Conservation (phyloP, 164 flowering plant genomes). For the Aristolochia fimbriata region DNA sequence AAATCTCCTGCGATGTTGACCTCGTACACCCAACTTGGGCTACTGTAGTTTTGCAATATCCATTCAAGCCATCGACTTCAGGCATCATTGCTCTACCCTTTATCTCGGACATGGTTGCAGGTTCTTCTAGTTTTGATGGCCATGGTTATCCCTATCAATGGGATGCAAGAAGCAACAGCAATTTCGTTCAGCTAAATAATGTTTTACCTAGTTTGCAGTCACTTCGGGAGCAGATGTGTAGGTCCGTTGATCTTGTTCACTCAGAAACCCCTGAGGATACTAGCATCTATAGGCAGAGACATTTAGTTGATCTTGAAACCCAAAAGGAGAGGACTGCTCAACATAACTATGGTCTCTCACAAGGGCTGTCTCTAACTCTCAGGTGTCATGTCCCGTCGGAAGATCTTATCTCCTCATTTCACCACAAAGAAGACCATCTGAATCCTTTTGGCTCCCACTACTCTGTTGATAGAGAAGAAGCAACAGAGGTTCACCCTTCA, state of each 20-base stretch:
- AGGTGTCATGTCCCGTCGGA: conserved; percentile 47
- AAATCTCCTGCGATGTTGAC: background rate
- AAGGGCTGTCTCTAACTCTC: conserved; percentile 62
- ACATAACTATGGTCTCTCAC: conserved; percentile 6
- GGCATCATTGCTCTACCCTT: background rate
- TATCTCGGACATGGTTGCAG: conserved; percentile 28
- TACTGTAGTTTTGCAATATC: background rate
- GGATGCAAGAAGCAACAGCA: conserved; percentile 16
- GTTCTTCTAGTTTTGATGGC: conserved; percentile 28
- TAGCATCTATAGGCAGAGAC: conserved; percentile 29
- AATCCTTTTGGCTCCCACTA: conserved; percentile 23
- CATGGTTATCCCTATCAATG: conserved; percentile 33
- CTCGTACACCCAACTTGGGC: background rate
- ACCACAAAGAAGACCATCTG: conserved; percentile 23
- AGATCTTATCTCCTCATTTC: conserved; percentile 24
- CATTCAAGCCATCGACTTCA: background rate
- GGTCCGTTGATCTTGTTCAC: conserved; percentile 35
- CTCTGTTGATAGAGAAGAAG: conserved; percentile 20
- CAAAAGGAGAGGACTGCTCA: conserved; percentile 30
- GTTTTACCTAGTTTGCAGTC: conserved; percentile 33
- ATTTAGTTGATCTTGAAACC: conserved; percentile 49
- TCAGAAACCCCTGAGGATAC: conserved; percentile 21
- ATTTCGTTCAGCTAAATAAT: conserved; percentile 12
- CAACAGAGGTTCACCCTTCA: conserved; percentile 16
- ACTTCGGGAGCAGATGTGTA: conserved; percentile 32